Evolutionary conservation across 306 rosid species (phyloP).

Genomic region (Ormosia emarginata): DNA sequence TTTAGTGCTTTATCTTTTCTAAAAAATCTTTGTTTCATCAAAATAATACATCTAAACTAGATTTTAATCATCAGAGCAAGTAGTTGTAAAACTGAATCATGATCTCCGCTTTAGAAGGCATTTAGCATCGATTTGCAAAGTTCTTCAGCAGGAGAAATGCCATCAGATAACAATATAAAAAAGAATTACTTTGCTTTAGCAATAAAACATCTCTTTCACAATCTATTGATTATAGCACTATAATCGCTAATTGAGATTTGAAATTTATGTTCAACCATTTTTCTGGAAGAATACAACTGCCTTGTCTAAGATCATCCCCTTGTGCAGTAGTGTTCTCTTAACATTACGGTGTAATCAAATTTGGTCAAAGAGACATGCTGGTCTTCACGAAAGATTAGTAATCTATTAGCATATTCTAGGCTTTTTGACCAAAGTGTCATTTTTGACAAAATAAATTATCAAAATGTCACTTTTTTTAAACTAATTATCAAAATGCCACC

Average conservation of each 20-base stretch:
- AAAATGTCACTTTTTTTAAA: too few relatives aligned
- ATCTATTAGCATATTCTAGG: conserved; percentile 45
- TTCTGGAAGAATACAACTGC: conserved; percentile 35
- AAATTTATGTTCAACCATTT: conserved; percentile 42
- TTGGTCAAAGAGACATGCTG: conserved; percentile 28
- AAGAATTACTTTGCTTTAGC: conserved; percentile 41
- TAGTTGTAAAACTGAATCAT: conserved; percentile 30
- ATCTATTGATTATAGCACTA: conserved; percentile 43
- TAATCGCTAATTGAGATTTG: conserved; percentile 44
- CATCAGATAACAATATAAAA: conserved; percentile 40
- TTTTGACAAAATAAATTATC: too few relatives aligned
- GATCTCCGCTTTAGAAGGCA: too few relatives aligned
- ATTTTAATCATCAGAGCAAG: conserved; percentile 41
- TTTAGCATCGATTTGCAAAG: too few relatives aligned
- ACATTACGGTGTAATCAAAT: conserved; percentile 38
- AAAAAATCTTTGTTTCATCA: too few relatives aligned
- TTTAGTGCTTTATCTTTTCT: too few relatives aligned
- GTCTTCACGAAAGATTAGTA: conserved; percentile 29
- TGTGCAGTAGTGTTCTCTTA: not conserved
- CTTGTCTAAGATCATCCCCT: conserved; percentile 32
- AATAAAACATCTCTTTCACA: conserved; percentile 45
- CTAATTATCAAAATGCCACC: too few relatives aligned
- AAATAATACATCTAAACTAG: too few relatives aligned
- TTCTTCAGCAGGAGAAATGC: conserved; percentile 40
- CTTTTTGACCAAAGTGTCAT: too few relatives aligned